Base-by-base conservation (phyloP, 768 basidiomycete genomes). In the Trametes coccinea region DNA sequence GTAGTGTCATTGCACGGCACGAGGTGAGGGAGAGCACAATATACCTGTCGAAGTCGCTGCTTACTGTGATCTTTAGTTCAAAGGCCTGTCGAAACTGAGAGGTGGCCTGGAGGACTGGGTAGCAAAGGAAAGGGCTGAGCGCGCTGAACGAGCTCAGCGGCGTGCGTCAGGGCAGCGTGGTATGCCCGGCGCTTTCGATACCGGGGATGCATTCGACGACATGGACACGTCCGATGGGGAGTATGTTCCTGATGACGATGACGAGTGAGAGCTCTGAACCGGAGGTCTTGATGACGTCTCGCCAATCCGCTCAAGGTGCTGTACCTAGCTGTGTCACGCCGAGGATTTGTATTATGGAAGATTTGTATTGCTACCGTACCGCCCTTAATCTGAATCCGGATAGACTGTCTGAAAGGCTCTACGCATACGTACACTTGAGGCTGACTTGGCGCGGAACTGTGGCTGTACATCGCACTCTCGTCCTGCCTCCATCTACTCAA, bases 1-100 rank as follows among this genome's bases (percentile, higher is more conserved):
- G 88, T 11, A 94, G 93, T 40, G 81, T 86, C 45, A 84, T 99
- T 27, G 96, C 95, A 5, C 82, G 90, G 66, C 97, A 99, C 67
- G 93, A 98, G 62, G 65, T 68, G 14, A 56, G 61, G 22, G 7
- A 3, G 13, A 30, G 10, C 2, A 7, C 1, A 11, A 1, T 47
- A 7, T 34, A 14, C 2, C 14, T 4, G 11, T 16, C 8, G 34
- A 5, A 17, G 27, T 30, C 17, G 9, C 10, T n/a, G 37, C 41
- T 57, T 9, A 54, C 22, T 31, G 34, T 17, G 16, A 33, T 29
- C 30, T 40, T 11, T 6, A 68, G 75, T 99, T 95, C 93, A 97
- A 95, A 75, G 95, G 95, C 5, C 76, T 95, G 56, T 82, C 83
- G 1, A 95, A 93, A 74, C 83, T 85, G 77, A 73, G 74, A 0